Conservation (phyloP, 148 eudicot genomes). For the Amaranthus hypochondriacus region DNA sequence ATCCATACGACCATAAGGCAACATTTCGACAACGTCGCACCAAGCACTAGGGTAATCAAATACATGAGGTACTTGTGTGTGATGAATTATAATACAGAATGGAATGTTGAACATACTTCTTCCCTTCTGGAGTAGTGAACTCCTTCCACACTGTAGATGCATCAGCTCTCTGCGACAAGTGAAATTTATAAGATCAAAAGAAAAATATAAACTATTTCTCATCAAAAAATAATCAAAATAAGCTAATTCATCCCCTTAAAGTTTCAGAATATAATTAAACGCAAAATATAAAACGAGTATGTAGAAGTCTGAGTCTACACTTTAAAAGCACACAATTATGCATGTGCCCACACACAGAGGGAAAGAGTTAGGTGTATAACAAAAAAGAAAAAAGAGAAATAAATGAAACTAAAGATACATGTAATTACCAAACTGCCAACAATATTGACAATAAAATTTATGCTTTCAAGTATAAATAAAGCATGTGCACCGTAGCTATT, state of each 20-base stretch:
- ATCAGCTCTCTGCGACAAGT: conserved; percentile 75
- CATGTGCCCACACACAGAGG: neutral
- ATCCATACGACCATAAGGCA: neutral
- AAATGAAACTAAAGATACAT: neutral
- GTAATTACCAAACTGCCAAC: neutral
- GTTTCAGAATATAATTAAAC: neutral
- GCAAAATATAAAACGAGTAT: neutral
- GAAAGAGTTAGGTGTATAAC: neutral
- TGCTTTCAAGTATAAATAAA: conserved; percentile 2
- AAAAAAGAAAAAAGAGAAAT: neutral
- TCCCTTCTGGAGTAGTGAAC: conserved; percentile 83
- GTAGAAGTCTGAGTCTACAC: neutral
- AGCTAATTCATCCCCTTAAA: neutral
- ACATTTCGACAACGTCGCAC: neutral
- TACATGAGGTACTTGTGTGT: neutral
- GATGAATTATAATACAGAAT: neutral
- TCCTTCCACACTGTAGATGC: conserved; percentile 99
- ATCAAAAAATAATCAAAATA: neutral
- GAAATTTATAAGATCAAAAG: conserved; percentile 17
- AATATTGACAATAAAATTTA: neutral
- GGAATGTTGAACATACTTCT: conserved; percentile 48
- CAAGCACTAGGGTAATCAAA: neutral
- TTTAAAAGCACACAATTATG: neutral
- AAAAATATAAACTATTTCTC: neutral
- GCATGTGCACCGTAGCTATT: neutral